Evolutionary conservation across 2,329 filamentous ascomycete genomes (phyloP).

Genomic region (Stachybotrys chlorohalonatus): DNA sequence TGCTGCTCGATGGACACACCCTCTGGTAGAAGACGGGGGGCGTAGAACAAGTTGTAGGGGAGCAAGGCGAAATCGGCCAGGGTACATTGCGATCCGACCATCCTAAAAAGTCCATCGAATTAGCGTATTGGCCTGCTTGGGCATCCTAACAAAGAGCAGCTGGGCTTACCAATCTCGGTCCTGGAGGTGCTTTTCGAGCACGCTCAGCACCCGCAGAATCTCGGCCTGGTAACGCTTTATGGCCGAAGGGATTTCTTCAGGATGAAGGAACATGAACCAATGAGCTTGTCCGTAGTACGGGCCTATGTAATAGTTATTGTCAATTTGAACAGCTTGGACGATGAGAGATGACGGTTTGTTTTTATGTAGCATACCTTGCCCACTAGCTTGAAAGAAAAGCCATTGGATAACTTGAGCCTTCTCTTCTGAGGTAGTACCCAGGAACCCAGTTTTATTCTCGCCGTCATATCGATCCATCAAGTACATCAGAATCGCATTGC

Average conservation of each 20-base stretch:
- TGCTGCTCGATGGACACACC: neutral
- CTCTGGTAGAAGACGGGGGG: neutral
- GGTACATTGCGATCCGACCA: neutral
- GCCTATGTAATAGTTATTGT: neutral
- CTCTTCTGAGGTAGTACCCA: neutral
- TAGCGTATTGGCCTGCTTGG: neutral
- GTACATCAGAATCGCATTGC: constrained; percentile 1
- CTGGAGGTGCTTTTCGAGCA: neutral
- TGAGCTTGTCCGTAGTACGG: neutral
- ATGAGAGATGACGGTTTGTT: neutral
- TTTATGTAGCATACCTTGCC: neutral
- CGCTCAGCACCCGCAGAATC: neutral
- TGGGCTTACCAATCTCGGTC: neutral
- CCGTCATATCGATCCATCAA: constrained; percentile 1
- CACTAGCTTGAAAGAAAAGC: constrained; percentile 1
- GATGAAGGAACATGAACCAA: constrained; percentile 1
- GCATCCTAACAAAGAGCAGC: too few relatives aligned
- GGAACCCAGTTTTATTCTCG: neutral
- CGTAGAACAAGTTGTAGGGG: constrained; percentile 1
- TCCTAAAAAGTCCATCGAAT: neutral
- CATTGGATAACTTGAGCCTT: constrained; percentile 1
- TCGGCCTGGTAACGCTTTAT: neutral
- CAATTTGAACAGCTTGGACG: neutral
- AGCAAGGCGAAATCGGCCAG: neutral
- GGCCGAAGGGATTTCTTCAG: neutral